Evolutionary conservation across 345 rosid genomes (phyloP), one percentile per base, ranked within the genome.

Genomic region (Acer saccharum): DNA sequence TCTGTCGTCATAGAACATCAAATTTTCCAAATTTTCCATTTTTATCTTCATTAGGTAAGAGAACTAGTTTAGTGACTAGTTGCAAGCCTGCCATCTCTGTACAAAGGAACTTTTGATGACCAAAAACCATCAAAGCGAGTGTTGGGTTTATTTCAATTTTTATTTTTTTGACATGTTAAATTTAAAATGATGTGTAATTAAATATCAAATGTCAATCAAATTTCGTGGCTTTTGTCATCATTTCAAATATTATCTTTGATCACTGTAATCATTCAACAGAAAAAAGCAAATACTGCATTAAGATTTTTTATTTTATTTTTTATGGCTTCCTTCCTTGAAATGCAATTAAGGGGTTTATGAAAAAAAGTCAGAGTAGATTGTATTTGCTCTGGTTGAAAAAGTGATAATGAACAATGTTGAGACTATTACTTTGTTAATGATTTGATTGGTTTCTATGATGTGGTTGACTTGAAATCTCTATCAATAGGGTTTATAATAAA

Each of bases 21-120:
- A 23, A 23, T 27, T 27, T 27, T 27, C 25, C 25, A 23, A 23
- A 23, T 0, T 23, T 25, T 25, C 64, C 23, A 18, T 81, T 81
- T 64, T 72, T 71, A 16, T 84, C 88, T 76, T 87, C 89, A 69
- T 44, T 83, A 17, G 77, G 86, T 75, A 87, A 82, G 77, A 84
- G 76, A 77, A 68, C 74, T 79, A 63, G 64, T 65, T 64, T 80
- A 18, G 54, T 65, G 55, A 44, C 57, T 76, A 52, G 32, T 9
- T 39, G 39, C 21, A 69, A 78, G 52, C 67, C 77, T 27, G 68
- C 81, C 4, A 29, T 74, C 5, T 55, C 70, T 39, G 41, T 68
- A 2, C 76, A 70, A 10, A 55, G 76, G 44, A 77, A 78, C 46
- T 77, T 71, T 12, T 67, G 74, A 76, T 54, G 23, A 27, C 50